phyloP scores from a whole-genome alignment of 2,329 filamentous ascomycete species.

The Chaetoscypha palmicola region DNA sequence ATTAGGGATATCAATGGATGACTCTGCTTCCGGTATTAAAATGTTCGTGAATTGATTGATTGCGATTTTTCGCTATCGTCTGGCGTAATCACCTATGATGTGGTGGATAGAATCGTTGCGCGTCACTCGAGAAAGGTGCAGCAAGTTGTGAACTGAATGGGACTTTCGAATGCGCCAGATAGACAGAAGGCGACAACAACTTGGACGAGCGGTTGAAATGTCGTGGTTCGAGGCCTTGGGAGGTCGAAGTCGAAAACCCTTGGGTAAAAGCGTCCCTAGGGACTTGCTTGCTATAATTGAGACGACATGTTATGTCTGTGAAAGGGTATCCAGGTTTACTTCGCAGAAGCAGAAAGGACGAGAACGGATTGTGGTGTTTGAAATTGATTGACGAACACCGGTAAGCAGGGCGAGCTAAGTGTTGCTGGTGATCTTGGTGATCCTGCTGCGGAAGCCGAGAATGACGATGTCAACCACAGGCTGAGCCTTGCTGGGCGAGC shows the following conservation, averaged over 20 bases:
- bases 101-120: no score
- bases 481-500: no score
- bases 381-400: background rate
- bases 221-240: constrained; percentile 14
- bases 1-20: constrained; percentile 1
- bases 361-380: no score
- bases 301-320: constrained; percentile 25
- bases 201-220: constrained; percentile 1
- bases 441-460: background rate
- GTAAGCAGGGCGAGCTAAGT: background rate
- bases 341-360: constrained; percentile 16
- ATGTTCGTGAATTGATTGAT: constrained; percentile 5
- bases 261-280: constrained; percentile 37
- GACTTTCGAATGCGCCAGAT: background rate
- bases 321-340: constrained; percentile 22
- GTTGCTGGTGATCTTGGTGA: constrained; percentile 1
- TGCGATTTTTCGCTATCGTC: no score
- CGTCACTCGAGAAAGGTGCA: no score
- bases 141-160: background rate
- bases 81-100: no score
- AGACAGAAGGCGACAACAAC: constrained; percentile 1
- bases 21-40: background rate
- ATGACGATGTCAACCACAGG: no score
- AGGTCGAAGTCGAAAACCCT: constrained; percentile 17
- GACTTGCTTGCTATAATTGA: constrained; percentile 37